Conservation (phyloP, 2,329 filamentous ascomycete species). For the Fusarium camptoceras region DNA sequence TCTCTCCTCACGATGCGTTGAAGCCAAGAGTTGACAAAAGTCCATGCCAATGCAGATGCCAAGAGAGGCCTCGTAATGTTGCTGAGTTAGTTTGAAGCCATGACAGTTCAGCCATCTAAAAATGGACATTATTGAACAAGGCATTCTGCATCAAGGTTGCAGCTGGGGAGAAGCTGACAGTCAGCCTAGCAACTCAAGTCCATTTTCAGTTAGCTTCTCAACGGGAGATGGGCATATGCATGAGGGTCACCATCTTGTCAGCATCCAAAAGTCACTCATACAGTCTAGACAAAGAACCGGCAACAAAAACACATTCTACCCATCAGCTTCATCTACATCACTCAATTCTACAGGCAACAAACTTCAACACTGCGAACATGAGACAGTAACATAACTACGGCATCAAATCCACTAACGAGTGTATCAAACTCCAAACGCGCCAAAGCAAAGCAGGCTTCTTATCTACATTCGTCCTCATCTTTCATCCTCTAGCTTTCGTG, state of each 20-base stretch:
- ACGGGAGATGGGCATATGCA: not conserved
- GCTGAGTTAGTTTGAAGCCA: not conserved
- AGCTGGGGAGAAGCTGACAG: not conserved
- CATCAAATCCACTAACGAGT: constrained; percentile 28
- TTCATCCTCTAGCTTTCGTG: constrained; percentile 9
- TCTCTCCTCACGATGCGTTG: not conserved
- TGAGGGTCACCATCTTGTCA: not conserved
- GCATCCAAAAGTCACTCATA: not conserved
- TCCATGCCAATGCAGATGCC: not conserved
- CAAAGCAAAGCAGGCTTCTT: constrained; percentile 36
- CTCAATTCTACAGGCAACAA: not conserved
- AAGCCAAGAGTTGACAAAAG: not conserved
- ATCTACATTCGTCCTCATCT: constrained; percentile 32
- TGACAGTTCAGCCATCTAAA: not conserved
- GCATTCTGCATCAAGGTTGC: not conserved
- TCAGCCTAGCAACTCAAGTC: not conserved
- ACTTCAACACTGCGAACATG: not conserved
- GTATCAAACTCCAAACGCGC: constrained; percentile 36
- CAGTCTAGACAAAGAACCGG: no score
- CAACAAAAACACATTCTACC: not conserved
- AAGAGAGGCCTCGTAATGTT: not conserved
- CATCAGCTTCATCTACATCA: not conserved
- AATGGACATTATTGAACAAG: not conserved
- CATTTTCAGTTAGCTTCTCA: not conserved
- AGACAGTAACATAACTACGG: constrained; percentile 1